phyloP scores from a whole-genome alignment of 257 asterid genomes.

The Avicennia marina region DNA sequence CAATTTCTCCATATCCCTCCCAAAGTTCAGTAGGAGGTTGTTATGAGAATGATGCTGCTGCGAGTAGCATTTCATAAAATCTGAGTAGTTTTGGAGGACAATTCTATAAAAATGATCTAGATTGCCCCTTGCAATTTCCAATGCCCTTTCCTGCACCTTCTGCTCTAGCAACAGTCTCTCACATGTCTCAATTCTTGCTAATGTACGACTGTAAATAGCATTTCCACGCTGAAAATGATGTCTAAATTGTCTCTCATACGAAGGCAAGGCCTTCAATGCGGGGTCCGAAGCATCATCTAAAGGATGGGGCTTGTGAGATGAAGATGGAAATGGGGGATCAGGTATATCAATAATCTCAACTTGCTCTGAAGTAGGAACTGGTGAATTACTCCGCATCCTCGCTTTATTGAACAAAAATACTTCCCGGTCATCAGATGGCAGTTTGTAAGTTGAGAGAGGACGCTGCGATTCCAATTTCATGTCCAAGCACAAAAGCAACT shows the following conservation, averaged over 20 bases:
- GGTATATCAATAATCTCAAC: conserved; percentile 45
- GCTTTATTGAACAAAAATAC: conserved; percentile 74
- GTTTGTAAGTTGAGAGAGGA: conserved; percentile 59
- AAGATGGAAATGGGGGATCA: conserved; percentile 47
- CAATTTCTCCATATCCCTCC: conserved; percentile 67
- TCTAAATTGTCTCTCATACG: conserved; percentile 79
- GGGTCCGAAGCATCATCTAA: conserved; percentile 83
- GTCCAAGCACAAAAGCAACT: conserved; percentile 77
- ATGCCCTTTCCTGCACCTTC: conserved; percentile 79
- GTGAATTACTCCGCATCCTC: conserved; percentile 68
- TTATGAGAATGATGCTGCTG: conserved; percentile 62
- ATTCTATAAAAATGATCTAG: conserved; percentile 61
- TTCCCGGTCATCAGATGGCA: conserved; percentile 70
- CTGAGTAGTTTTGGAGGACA: conserved; percentile 54
- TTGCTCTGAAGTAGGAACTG: conserved; percentile 53
- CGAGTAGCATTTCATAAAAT: conserved; percentile 56
- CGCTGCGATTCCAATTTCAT: conserved; percentile 60
- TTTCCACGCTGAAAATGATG: conserved; percentile 64
- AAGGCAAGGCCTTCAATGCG: conserved; percentile 73
- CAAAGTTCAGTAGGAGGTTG: conserved; percentile 49
- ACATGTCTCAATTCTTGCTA: conserved; percentile 47
- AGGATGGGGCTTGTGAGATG: conserved; percentile 51
- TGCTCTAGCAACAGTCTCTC: conserved; percentile 57
- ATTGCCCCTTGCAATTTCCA: conserved; percentile 73
- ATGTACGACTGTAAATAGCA: conserved; percentile 54